Conservation (phyloP, 163 green algal genomes). For the Chloromonas sp. region DNA sequence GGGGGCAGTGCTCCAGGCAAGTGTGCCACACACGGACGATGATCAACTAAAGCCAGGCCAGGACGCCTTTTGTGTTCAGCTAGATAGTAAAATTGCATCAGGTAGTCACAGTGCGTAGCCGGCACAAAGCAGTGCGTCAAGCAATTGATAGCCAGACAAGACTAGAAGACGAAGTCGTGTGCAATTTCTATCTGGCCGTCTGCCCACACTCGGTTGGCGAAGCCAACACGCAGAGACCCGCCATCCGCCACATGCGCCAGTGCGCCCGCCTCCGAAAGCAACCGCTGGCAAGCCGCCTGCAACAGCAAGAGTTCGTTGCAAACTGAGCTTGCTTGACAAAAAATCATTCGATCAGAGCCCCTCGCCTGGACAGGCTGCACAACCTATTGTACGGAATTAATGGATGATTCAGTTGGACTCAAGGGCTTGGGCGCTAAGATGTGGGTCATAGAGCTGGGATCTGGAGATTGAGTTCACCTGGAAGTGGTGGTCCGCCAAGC, state of each 20-base stretch:
- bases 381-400: background rate
- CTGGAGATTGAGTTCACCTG: background rate
- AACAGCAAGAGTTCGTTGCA: background rate
- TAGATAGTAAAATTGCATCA: too few species aligned
- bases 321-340: background rate
- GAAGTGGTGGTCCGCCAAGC: background rate
- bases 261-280: background rate
- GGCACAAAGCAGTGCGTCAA: too few species aligned
- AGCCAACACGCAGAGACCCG: background rate
- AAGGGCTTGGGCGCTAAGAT: background rate
- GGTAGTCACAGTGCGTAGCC: too few species aligned
- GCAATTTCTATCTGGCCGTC: background rate
- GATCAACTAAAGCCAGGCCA: too few species aligned
- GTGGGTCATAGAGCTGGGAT: background rate
- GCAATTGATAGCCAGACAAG: too few species aligned
- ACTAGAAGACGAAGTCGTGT: background rate
- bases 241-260: background rate
- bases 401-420: background rate
- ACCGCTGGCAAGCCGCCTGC: background rate
- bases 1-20: too few species aligned
- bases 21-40: too few species aligned
- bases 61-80: too few species aligned
- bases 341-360: background rate
- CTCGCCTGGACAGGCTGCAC: background rate
- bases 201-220: background rate